Base-by-base conservation (phyloP, 2,329 filamentous ascomycete species). In the Xylaria sp. region DNA sequence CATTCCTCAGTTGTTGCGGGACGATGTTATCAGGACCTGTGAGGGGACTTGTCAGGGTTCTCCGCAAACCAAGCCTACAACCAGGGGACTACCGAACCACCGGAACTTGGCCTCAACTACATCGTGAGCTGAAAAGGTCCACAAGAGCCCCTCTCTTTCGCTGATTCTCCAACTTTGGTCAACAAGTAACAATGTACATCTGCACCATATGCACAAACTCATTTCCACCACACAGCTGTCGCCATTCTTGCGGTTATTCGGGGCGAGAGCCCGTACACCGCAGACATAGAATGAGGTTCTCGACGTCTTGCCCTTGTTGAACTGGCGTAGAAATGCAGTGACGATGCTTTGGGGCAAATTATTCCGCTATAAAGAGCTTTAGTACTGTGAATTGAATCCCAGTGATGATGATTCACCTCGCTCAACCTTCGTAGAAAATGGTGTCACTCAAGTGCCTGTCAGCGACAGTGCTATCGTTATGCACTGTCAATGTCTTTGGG, bases 211-310 rank as follows among this genome's bases (percentile, higher is more conserved):
- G 58, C 51, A 69, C 42, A 61, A 65, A 42, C 50, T 63, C 57
- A 69, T 57, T 68, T 70, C 65, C 65, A 70, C 65, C 65, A 68
- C 48, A 70, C 65, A 70, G 61, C 57, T 54, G 57, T 40, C 37
- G 16, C 47, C 51, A 60, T 64, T 44, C 57, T 21, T 18, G 40
- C 65, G 65, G 68, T 29, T 60, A 3, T 53, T 70, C 65, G 65
- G 68, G 57, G 65, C 65, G 68, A 63, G 10, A 35, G 37, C n/a
- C 65, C 65, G 68, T 18, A 63, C 51, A 61, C 42, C 60, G 64
- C n/a, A 66, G 54, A 27, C 6, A 9, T 16, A 32, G n/a, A 42
- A 44, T 54, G 57, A 58, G 21, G 55, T 44, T 21, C 18, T 42
- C 47, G 8, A 48, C 40, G 16, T 65, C 61, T 5, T 47, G 40